Evolutionary conservation across 176 grass and related monocot genomes (phyloP).

Genomic region (Oryza australiensis): DNA sequence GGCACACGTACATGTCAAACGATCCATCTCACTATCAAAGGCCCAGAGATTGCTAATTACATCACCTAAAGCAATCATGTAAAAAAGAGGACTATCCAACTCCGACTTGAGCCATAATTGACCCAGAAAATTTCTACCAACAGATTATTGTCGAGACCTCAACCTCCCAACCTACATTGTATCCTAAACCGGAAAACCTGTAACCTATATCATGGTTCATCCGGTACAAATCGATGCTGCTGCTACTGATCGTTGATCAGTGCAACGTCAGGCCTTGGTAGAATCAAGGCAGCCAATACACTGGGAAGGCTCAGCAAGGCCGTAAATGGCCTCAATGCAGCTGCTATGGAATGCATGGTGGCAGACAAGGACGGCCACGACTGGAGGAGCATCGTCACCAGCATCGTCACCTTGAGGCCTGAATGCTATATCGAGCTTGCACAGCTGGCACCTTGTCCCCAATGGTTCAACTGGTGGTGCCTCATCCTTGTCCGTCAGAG

Average conservation of each 20-base stretch:
- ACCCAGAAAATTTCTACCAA: neutral
- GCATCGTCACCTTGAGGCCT: conserved; percentile 18
- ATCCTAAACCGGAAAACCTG: conserved; percentile 9
- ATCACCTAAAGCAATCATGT: conserved; percentile 7
- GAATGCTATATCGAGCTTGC: conserved; percentile 63
- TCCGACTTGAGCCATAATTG: neutral
- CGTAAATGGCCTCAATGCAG: conserved; percentile 58
- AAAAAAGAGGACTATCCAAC: neutral
- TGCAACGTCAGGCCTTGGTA: neutral
- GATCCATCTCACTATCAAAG: conserved; percentile 19
- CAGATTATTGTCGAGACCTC: conserved; percentile 12
- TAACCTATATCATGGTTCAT: conserved; percentile 6
- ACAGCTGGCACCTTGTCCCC: conserved; percentile 63
- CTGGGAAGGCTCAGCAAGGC: conserved; percentile 41
- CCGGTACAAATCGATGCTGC: conserved; percentile 12
- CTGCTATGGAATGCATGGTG: conserved; percentile 54
- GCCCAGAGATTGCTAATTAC: conserved; percentile 32
- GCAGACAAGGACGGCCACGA: conserved; percentile 49
- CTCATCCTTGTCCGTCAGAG: conserved; percentile 24
- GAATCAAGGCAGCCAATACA: conserved; percentile 42
- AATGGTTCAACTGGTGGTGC: conserved; percentile 37
- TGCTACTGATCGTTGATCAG: conserved; percentile 10
- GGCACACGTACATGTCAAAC: neutral
- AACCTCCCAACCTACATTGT: conserved; percentile 26
- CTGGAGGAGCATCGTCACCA: conserved; percentile 42